A percentile compares a stretch with the other conserved stretches of the same genome.
Conservation (phyloP, 768 basidiomycete species). For the Xerocomellus chrysenteron region DNA sequence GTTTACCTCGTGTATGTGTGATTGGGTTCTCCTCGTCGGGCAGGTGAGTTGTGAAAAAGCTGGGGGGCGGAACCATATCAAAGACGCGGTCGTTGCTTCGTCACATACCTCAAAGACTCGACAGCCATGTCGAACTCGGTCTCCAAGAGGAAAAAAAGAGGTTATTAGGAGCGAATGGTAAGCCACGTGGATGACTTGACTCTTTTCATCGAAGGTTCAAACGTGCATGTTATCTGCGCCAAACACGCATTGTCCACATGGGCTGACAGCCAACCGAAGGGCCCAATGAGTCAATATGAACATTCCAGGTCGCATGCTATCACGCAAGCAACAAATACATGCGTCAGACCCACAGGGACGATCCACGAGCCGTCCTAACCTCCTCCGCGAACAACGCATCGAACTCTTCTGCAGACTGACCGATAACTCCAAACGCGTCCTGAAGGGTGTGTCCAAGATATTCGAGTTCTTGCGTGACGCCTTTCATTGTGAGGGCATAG, state of each 20-base stretch:
- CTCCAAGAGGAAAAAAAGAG: not conserved
- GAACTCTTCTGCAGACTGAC: slow-evolving; percentile 77
- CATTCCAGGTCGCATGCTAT: slow-evolving; percentile 4
- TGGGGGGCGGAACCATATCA: not conserved
- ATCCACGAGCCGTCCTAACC: not conserved
- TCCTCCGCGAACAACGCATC: slow-evolving; percentile 63
- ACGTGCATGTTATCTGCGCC: slow-evolving; percentile 1
- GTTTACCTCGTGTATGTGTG: slow-evolving; percentile 5
- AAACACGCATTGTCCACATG: slow-evolving; percentile 11
- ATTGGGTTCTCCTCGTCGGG: not conserved
- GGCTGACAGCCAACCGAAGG: not conserved
- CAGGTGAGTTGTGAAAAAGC: not conserved
- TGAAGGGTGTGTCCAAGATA: slow-evolving; percentile 78
- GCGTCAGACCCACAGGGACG: slow-evolving; percentile 16
- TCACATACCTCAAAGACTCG: not conserved
- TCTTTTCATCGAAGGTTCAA: slow-evolving; percentile 9
- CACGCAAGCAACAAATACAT: not conserved
- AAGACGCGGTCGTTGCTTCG: not conserved
- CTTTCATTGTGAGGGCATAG: slow-evolving; percentile 92
- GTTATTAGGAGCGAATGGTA: not conserved
- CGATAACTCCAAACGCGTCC: slow-evolving; percentile 90
- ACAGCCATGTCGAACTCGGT: not conserved
- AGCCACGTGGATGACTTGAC: slow-evolving; percentile 7
- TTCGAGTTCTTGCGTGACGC: slow-evolving; percentile 88
- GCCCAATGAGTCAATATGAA: not conserved